phyloP scores from a whole-genome alignment of 768 basidiomycete species.

The Tulasnella calospora region DNA sequence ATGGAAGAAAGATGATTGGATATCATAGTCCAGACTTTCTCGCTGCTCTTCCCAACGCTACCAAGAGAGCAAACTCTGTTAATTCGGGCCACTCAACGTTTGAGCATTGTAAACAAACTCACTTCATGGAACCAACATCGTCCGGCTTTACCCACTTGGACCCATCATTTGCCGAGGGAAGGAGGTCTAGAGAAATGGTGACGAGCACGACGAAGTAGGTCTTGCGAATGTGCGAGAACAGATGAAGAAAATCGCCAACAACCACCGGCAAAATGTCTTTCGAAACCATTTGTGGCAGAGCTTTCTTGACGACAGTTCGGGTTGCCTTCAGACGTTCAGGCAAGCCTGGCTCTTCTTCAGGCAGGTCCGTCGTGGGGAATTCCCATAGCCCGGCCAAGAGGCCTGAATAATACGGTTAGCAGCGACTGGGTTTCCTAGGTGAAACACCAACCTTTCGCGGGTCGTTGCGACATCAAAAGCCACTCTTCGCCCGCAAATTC shows the following conservation, averaged over 20 bases:
- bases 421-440: neutral
- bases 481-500: constrained; percentile 43
- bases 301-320: constrained; percentile 50
- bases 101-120: constrained; percentile 23
- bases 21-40: constrained; percentile 38
- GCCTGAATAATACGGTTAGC: constrained; percentile 48
- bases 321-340: constrained; percentile 36
- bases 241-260: constrained; percentile 49
- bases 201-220: constrained; percentile 47
- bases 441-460: constrained; percentile 60
- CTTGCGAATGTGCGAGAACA: constrained; percentile 88
- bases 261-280: neutral
- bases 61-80: constrained; percentile 22
- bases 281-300: constrained; percentile 37
- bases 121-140: constrained; percentile 22
- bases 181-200: constrained; percentile 22
- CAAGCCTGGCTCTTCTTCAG: constrained; percentile 13
- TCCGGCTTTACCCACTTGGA: constrained; percentile 21
- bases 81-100: constrained; percentile 26
- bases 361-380: constrained; percentile 67
- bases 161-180: constrained; percentile 20
- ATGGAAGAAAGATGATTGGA: neutral
- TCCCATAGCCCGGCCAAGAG: constrained; percentile 87
- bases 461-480: constrained; percentile 76
- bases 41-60: constrained; percentile 37